These are phyloP conservation scores for Paecilomyces sp. DNA, from an alignment of 2,329 filamentous ascomycete species.

Conservation along the genomic window DNA sequence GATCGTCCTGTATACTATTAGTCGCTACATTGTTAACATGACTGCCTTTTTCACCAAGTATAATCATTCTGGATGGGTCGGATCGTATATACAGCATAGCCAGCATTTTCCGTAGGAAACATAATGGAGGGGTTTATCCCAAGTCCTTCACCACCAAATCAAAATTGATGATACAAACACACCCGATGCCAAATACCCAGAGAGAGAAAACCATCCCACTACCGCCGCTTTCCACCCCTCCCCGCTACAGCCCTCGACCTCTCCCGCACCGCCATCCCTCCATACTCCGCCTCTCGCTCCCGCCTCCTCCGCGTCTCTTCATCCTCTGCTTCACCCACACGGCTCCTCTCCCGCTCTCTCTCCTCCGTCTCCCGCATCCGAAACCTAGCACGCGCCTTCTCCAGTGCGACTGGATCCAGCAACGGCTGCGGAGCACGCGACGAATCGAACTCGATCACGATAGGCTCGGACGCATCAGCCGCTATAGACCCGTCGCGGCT, in stretches of 20 bases:
- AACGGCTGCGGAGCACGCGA: constrained; percentile 30
- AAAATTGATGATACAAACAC: too few species aligned
- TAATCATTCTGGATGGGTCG: neutral
- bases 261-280: constrained; percentile 25
- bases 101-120: neutral
- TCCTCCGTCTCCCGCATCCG: neutral
- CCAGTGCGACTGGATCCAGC: constrained; percentile 27
- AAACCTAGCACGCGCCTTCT: constrained; percentile 15
- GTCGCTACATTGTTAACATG: neutral
- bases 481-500: constrained; percentile 12
- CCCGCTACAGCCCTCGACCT: constrained; percentile 11
- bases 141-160: neutral
- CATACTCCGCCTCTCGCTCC: constrained; percentile 22
- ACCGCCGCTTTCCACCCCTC: neutral
- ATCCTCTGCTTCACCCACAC: constrained; percentile 5
- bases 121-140: neutral
- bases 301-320: constrained; percentile 12
- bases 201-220: neutral
- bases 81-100: neutral
- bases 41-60: neutral
- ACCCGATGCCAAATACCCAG: neutral
- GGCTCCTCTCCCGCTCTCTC: neutral
- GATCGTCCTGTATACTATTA: neutral
- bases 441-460: constrained; percentile 25
- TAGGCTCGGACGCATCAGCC: constrained; percentile 18